Base-by-base conservation (phyloP, 352 stramenopile species). In the Phytopythium aichiense region DNA sequence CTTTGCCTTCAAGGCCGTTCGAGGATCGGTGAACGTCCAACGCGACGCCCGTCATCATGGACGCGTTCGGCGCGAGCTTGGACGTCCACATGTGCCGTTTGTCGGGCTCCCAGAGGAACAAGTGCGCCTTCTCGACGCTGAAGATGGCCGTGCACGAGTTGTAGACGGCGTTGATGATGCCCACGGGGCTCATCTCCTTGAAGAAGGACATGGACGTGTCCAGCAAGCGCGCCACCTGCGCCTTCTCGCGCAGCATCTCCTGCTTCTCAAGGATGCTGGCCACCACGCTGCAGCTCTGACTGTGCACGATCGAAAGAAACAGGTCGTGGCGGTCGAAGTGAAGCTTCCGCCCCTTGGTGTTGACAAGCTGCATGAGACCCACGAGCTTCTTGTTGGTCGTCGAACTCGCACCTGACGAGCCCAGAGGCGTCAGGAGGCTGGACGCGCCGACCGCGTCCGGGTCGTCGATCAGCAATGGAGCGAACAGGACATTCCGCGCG, bases 121-220 rank as follows among this genome's bases (percentile, higher is more conserved):
- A 56, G 31, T 92, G 81, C 1, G 81, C 79, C 8, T 81, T 87
- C 11, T 84, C 69, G 28, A 84, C 76, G 33, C 70, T 66, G 60
- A 89, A 92, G 48, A 89, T 87, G 55, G 68, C 77, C 42, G 76
- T 67, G 46, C 77, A 87, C 23, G 83, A 79, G 45, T 92, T 92
- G 74, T 89, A 91, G 22, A 92, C 83, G 2, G 81, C 83, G 60
- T 91, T 92, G 49, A 92, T 89, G 52, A 92, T 71, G 7, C 83
- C 83, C 20, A 92, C 64, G 31, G 80, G 79, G 49, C 79, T 89
- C 78, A 90, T 88, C 64, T 92, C 83, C 63, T 89, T 89, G 66
- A 91, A 91, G 56, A 92, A 89, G 13, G 75, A 77, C 73, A 91
- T 84, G 20, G 81, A 89, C 18, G 79, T 87, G 51, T 92, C 83